These are phyloP conservation scores for Pinus taeda DNA, from an alignment of 75 land plant genomes.

Conservation along the genomic window DNA sequence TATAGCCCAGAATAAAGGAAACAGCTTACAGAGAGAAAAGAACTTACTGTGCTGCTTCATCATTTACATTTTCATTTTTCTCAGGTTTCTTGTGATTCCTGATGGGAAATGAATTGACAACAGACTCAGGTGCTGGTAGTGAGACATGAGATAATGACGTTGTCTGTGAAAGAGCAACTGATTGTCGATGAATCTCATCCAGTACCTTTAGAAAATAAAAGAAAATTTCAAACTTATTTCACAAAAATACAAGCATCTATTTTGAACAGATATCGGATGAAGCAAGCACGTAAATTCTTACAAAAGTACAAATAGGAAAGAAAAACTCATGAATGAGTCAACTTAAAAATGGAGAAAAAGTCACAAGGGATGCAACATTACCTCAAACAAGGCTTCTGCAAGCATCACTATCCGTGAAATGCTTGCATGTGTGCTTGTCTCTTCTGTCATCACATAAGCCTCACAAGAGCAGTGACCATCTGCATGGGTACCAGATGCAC, in stretches of 20 bases:
- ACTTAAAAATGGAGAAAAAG: neutral
- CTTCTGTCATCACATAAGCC: slow-evolving; percentile 44
- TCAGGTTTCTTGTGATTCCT: slow-evolving; percentile 46
- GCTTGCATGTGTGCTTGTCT: slow-evolving; percentile 66
- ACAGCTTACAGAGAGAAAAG: slow-evolving; percentile 1
- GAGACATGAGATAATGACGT: slow-evolving; percentile 55
- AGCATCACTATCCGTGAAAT: slow-evolving; percentile 92
- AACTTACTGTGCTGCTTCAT: slow-evolving; percentile 74
- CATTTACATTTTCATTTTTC: slow-evolving; percentile 19
- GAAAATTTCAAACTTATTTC: neutral
- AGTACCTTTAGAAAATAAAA: slow-evolving; percentile 57
- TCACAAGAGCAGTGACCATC: slow-evolving; percentile 84
- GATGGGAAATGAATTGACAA: slow-evolving; percentile 75
- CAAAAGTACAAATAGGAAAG: too few species aligned
- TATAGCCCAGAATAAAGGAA: neutral
- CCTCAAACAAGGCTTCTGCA: slow-evolving; percentile 98
- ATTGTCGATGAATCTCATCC: slow-evolving; percentile 95
- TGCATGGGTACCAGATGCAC: slow-evolving; percentile 69
- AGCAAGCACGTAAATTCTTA: neutral
- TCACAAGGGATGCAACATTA: slow-evolving; percentile 15
- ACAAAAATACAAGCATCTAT: neutral
- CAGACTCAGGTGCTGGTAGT: slow-evolving; percentile 75
- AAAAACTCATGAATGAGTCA: neutral
- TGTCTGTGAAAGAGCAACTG: slow-evolving; percentile 57
- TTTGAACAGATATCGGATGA: neutral